Base-by-base conservation (phyloP, 2,329 filamentous ascomycete species). In the Ceratocystis eucalypticola region DNA sequence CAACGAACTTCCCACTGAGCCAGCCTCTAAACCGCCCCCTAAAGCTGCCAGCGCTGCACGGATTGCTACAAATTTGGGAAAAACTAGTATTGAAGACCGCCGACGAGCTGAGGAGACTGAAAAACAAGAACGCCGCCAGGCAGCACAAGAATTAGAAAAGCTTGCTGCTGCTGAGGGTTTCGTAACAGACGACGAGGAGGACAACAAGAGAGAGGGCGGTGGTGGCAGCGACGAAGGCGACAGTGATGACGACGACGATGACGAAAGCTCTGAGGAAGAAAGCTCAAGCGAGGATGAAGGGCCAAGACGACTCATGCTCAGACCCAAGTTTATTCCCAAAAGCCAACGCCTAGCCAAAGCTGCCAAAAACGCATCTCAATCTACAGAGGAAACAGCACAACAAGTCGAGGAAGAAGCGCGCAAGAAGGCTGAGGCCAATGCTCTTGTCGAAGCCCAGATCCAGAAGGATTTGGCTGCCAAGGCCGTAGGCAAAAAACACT, bases 401-500 rank as follows among this genome's bases (percentile, higher is more conserved):
- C 55, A 75, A 61, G 75, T 71, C 6, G 83, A 83, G 61, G 85
- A 87, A 67, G 85, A 82, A 66, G 84, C 80, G 1, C 82, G 84
- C 45, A 85, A 84, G 69, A 86, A 87, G 73, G 86, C 88, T 48
- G 84, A 87, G 67, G 84, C 88, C 12, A 88, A 96, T 74, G 86
- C 84, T 66, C 78, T 97, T 8, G 85, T 99, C 15, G 91, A 96
- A 73, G 90, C 92, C 71, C 91, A 97, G 73, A 85, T 97, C 55
- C 86, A 88, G 71, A 89, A 89, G 70, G 88, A 93, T 71, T 83
- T 89, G 0, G 87, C 87, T 3, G 89, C 88, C 25, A 84, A 86
- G 65, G 86, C 86, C 0, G 84, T 85, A 0, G 87, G 86, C 12
- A 91, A 90, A 75, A 91, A 89, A 73, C 86, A 91, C 72, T 96